Percentiles rank a stretch among this genome's conserved stretches.
phyloP scores from a whole-genome alignment of 305 asterid species.

The Plantago lanceolata region DNA sequence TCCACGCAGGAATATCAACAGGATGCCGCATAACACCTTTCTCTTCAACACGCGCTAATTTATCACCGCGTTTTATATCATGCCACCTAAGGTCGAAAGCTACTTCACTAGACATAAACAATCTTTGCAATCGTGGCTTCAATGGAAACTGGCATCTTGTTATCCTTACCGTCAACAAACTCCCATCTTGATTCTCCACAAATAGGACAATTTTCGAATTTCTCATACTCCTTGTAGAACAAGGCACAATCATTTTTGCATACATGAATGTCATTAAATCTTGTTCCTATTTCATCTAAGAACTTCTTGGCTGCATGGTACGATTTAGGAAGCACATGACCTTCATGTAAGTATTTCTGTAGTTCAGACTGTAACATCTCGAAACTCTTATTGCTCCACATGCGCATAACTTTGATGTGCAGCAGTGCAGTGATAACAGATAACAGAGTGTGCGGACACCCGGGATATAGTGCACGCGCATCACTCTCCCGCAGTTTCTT shows the following conservation, averaged over 20 bases:
- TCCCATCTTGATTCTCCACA: background rate
- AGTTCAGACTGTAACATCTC: background rate
- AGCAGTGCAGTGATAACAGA: too few relatives aligned
- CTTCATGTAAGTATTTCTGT: background rate
- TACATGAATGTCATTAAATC: background rate
- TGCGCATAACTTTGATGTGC: background rate
- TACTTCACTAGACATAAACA: background rate
- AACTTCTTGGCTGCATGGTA: background rate
- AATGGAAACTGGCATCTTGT: background rate
- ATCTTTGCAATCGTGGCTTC: background rate
- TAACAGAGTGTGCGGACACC: too few relatives aligned
- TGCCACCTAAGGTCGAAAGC: background rate
- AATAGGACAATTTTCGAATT: background rate
- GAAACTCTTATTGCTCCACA: background rate
- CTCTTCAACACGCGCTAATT: background rate
- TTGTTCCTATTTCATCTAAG: background rate
- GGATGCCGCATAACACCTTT: slow-evolving; percentile 9
- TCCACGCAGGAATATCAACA: slow-evolving; percentile 9
- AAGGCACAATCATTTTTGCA: background rate
- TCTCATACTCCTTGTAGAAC: background rate
- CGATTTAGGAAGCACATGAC: background rate
- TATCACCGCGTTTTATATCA: background rate
- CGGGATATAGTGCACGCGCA: too few relatives aligned
- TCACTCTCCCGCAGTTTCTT: too few relatives aligned
- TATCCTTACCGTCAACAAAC: background rate